Base-by-base conservation (phyloP, 257 asterid genomes). In the Plantago ovata region DNA sequence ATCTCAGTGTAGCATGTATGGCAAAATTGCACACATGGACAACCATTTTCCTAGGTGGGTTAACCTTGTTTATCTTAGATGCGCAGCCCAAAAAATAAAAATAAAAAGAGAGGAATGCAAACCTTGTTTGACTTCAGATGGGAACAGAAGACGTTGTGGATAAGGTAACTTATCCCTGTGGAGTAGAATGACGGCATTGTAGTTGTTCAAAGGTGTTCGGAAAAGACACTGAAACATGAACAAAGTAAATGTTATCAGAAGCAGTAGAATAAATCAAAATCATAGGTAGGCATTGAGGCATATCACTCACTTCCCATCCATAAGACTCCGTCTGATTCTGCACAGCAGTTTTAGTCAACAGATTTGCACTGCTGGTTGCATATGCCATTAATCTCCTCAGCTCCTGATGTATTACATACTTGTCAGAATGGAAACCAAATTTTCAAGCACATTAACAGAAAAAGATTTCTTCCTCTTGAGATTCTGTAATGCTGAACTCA, bases 151-250 rank as follows among this genome's bases (percentile, higher is more conserved):
- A 65, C 60, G 89, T 33, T 74, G 81, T 53, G 99, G 97, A 63
- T 80, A 67, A 53, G 99, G 85, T 69, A 93, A 62, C 73, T 84
- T 93, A 64, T 89, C 94, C 56, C 85, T 66, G 70, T 89, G 99
- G 66, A 93, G 80, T 67, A 93, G 96, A 72, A 93, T 61, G 61
- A 89, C 89, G 9, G 96, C 99, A 61, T 93, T 87, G 68, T 81
- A 93, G 70, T 81, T 83, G 81, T 78, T 77, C 72, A 89, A 82
- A 66, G 99, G 99, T 9, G 97, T 93, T 55, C 99, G 89, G 74
- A 93, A 86, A 71, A 93, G 91, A 77, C 99, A 71, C 99, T 93
- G 92, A 84, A 74, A 22, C 61, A 23, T 14, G 59, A 62, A 57
- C 51, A 58, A 59, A 51, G 13, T 57, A 38, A 58, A 46, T 48